These are phyloP conservation scores for Monilinia vaccinii-corymbosi DNA, from an alignment of 2,329 filamentous ascomycete species.

Conservation along the genomic window DNA sequence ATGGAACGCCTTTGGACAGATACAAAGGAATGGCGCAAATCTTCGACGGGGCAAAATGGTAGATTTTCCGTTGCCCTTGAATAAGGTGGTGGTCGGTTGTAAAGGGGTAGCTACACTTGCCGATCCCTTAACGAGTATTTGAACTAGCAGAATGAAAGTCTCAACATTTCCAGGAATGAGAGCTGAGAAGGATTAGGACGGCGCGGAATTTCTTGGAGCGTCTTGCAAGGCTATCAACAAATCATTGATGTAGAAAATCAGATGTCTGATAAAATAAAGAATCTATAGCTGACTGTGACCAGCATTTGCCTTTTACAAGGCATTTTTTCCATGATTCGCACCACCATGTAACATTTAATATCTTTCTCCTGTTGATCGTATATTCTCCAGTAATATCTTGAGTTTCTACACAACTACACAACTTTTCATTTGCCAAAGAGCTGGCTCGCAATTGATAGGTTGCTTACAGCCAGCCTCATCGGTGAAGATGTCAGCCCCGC, in stretches of 20 bases:
- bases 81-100: not conserved
- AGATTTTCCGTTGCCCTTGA: not conserved
- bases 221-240: no score
- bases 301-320: no score
- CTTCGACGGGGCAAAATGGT: not conserved
- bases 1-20: not conserved
- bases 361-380: no score
- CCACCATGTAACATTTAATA: no score
- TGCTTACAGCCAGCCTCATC: not conserved
- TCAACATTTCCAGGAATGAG: not conserved
- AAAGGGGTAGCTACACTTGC: not conserved
- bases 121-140: not conserved
- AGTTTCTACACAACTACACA: no score
- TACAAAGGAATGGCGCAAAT: not conserved
- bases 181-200: not conserved
- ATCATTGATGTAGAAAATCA: no score
- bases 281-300: no score
- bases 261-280: no score
- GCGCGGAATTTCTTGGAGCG: not conserved
- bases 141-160: accelerated
- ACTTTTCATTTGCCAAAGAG: no score
- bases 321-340: not conserved
- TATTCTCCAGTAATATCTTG: no score
- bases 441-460: not conserved
- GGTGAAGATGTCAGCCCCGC: not conserved